A percentile compares a stretch with the other conserved stretches of the same genome.
These are phyloP conservation scores for Coemansia sp. DNA, from an alignment of 192 early-diverging fungal genomes.

Conservation along the genomic window DNA sequence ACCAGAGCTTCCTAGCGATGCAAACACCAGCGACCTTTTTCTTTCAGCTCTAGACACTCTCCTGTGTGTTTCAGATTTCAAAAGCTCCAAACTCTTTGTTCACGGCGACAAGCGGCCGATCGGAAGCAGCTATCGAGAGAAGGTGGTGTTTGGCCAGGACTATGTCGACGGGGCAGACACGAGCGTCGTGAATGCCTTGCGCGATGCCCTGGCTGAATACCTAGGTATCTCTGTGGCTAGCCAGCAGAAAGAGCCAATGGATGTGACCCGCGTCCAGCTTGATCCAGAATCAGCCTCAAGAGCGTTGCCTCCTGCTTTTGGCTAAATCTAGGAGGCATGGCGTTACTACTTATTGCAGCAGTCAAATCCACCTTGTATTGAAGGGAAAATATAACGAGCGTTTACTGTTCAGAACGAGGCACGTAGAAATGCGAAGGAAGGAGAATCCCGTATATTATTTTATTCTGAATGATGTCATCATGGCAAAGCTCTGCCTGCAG, in stretches of 20 bases:
- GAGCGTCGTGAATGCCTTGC: constrained; percentile 17
- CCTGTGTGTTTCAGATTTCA: constrained; percentile 18
- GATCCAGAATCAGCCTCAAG: constrained; percentile 24
- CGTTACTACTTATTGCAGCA: no score
- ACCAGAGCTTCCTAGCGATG: constrained; percentile 7
- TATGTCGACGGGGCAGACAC: constrained; percentile 30
- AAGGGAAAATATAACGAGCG: no score
- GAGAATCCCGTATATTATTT: no score
- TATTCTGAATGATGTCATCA: no score
- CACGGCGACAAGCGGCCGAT: constrained; percentile 39
- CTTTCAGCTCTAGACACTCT: constrained; percentile 28
- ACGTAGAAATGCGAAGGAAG: no score
- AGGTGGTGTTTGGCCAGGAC: constrained; percentile 36
- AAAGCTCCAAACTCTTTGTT: constrained; percentile 18
- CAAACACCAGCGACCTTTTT: constrained; percentile 29
- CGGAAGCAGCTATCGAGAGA: constrained; percentile 36
- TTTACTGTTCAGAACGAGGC: background rate
- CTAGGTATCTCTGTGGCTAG: background rate
- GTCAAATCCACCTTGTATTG: no score
- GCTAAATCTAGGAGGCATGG: constrained; percentile 5
- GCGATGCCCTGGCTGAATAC: constrained; percentile 11
- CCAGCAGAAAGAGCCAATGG: background rate
- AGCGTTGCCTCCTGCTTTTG: constrained; percentile 22
- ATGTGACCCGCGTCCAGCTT: constrained; percentile 25
- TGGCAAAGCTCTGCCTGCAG: no score